These are phyloP conservation scores for Jamesozyma hellenica DNA, from an alignment of 805 yeast species.

Conservation along the genomic window DNA sequence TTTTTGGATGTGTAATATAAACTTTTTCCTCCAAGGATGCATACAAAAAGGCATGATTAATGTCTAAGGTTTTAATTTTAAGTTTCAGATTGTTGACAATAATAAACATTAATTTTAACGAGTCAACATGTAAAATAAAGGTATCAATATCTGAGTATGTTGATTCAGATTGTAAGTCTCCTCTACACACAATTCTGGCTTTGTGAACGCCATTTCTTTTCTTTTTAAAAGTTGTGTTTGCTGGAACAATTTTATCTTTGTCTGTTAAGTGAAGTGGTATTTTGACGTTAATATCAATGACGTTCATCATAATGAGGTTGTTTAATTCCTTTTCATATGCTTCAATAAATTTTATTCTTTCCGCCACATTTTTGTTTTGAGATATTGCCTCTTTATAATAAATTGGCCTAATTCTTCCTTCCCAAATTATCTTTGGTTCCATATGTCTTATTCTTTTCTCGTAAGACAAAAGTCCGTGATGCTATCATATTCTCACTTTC, in stretches of 20 bases:
- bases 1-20: neutral
- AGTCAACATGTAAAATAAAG: neutral
- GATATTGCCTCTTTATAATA: no score
- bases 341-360: neutral
- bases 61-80: neutral
- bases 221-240: neutral
- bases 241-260: neutral
- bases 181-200: conserved; percentile 4
- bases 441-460: no score
- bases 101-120: conserved; percentile 2
- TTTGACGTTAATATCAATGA: conserved; percentile 1
- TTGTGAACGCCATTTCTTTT: conserved; percentile 6
- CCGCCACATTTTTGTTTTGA: no score
- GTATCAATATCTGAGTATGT: conserved; percentile 3
- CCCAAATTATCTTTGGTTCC: no score
- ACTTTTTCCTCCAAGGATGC: neutral
- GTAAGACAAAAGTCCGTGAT: no score
- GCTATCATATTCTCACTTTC: no score
- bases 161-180: conserved; percentile 4
- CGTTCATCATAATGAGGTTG: conserved; percentile 5
- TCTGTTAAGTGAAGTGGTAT: neutral
- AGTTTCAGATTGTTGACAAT: neutral
- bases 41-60: conserved; percentile 5
- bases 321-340: conserved; percentile 2
- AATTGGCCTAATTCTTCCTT: no score